phyloP scores from a whole-genome alignment of 306 rosid species.

The Dalbergia cultrata region DNA sequence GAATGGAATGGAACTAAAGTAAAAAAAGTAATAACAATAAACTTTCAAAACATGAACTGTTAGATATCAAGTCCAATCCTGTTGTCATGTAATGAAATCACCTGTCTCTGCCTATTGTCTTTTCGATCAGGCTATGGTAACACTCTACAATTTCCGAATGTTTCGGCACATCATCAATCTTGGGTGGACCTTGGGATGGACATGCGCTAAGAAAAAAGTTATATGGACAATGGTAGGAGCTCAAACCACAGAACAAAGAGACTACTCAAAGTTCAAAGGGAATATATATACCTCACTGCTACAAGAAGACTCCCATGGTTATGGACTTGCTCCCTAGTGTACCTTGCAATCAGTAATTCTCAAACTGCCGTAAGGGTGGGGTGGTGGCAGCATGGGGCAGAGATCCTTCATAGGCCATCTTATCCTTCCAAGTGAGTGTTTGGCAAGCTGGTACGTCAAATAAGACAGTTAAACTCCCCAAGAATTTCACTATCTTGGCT shows the following conservation, averaged over 20 bases:
- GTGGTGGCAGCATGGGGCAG: conserved; percentile 94
- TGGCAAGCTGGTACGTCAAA: conserved; percentile 87
- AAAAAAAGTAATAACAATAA: not conserved
- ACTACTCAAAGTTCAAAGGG: conserved; percentile 90
- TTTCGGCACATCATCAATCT: conserved; percentile 91
- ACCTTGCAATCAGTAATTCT: conserved; percentile 90
- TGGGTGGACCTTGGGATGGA: conserved; percentile 94
- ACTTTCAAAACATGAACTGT: not conserved
- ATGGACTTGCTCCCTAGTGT: conserved; percentile 95
- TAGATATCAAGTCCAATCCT: not conserved
- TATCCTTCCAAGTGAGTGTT: conserved; percentile 85
- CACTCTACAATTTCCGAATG: conserved; percentile 85
- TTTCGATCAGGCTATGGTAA: conserved; percentile 70
- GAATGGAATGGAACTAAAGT: conserved; percentile 9
- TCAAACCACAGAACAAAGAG: conserved; percentile 94
- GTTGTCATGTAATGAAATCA: conserved; percentile 5
- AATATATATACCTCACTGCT: conserved; percentile 84
- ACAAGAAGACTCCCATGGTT: conserved; percentile 82
- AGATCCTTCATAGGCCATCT: conserved; percentile 81
- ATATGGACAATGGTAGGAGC: conserved; percentile 88
- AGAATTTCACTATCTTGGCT: conserved; percentile 86
- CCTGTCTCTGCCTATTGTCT: not conserved
- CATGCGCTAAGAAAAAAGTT: conserved; percentile 92
- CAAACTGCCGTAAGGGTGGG: conserved; percentile 95
- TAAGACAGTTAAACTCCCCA: conserved; percentile 85